These are phyloP conservation scores for Yamadazyma ubonensis DNA, from an alignment of 805 yeast genomes.

Conservation along the genomic window DNA sequence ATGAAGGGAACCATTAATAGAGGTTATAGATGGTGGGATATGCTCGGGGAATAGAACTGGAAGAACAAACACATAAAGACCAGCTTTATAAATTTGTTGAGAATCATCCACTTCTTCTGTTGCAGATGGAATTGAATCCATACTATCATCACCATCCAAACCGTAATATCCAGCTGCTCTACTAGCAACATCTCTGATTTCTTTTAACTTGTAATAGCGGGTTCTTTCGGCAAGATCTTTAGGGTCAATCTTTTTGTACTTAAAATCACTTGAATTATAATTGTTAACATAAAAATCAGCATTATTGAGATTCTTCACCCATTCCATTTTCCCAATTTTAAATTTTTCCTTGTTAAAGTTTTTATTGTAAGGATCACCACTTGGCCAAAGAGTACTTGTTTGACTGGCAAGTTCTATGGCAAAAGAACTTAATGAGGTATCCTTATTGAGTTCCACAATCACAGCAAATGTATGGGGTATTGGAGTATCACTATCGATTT, in stretches of 20 bases:
- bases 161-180: neutral
- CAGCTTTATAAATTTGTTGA: slow-evolving; percentile 47
- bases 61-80: slow-evolving; percentile 65
- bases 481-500: slow-evolving; percentile 38
- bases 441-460: slow-evolving; percentile 44
- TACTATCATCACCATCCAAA: neutral
- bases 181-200: slow-evolving; percentile 18
- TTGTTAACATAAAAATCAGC: slow-evolving; percentile 45
- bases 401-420: slow-evolving; percentile 43
- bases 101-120: slow-evolving; percentile 7
- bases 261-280: slow-evolving; percentile 43
- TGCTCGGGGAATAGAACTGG: slow-evolving; percentile 62
- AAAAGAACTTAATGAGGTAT: slow-evolving; percentile 36
- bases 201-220: slow-evolving; percentile 26
- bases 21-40: slow-evolving; percentile 59
- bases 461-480: slow-evolving; percentile 56
- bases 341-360: slow-evolving; percentile 46
- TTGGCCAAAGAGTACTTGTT: slow-evolving; percentile 52
- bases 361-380: slow-evolving; percentile 50
- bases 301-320: slow-evolving; percentile 44
- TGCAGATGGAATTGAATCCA: slow-evolving; percentile 5
- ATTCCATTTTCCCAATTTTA: slow-evolving; percentile 46
- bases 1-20: slow-evolving; percentile 49
- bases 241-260: slow-evolving; percentile 39
- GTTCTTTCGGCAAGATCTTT: slow-evolving; percentile 45